Conservation (phyloP, 352 stramenopile genomes). For the Blastocystis sp. region DNA sequence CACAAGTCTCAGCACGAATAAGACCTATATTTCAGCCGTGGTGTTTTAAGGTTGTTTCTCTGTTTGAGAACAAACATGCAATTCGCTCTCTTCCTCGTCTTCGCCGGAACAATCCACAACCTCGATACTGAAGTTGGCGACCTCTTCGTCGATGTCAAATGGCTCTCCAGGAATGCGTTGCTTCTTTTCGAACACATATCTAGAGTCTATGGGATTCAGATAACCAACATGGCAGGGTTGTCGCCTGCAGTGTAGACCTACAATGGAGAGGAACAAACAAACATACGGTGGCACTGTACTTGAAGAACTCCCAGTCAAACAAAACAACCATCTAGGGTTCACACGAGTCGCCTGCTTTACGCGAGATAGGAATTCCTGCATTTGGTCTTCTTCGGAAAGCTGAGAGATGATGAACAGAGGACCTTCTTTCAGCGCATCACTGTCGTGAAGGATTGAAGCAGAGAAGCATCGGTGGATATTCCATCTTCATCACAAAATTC, state of each 20-base stretch:
- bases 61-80: not conserved
- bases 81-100: not conserved
- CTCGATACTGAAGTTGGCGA: not conserved
- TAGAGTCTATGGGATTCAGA: not conserved
- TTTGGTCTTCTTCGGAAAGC: not conserved
- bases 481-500: conserved; percentile 17
- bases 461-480: conserved; percentile 16
- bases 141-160: not conserved
- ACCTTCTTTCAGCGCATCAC: not conserved
- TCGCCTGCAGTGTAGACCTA: conserved; percentile 9
- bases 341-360: not conserved
- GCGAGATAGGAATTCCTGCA: conserved; percentile 20
- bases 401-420: conserved; percentile 37
- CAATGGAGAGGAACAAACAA: not conserved
- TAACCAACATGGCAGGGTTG: not conserved
- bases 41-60: not conserved
- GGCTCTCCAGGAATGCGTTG: not conserved
- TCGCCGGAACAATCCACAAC: not conserved
- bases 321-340: not conserved
- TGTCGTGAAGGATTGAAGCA: not conserved
- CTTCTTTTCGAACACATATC: not conserved
- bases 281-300: not conserved
- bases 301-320: conserved; percentile 29
- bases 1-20: not conserved
- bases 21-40: not conserved